Conservation (phyloP, 495 filamentous ascomycete species). For the Recurvomyces mirabilis region DNA sequence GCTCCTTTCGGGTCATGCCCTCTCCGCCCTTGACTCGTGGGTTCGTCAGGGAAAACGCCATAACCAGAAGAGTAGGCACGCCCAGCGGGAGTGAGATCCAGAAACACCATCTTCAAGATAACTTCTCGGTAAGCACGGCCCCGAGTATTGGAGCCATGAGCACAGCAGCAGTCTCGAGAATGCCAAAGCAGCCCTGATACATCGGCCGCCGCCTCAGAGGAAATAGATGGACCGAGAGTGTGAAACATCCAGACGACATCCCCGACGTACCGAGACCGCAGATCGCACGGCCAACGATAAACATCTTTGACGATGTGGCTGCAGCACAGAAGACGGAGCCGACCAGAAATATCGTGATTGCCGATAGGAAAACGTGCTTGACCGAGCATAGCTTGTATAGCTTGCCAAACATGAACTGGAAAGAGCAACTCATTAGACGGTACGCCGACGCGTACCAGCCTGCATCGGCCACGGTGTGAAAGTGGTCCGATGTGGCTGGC, state of each 20-base stretch:
- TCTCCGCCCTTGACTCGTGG: neutral
- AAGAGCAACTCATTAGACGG: conserved; percentile 12
- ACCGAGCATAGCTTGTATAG: conserved; percentile 18
- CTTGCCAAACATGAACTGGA: conserved; percentile 22
- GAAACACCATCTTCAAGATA: conserved; percentile 22
- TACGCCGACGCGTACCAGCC: conserved; percentile 16
- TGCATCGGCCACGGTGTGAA: conserved; percentile 15
- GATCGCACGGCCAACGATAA: conserved; percentile 16
- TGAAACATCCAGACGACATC: conserved; percentile 24
- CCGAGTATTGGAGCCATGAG: conserved; percentile 22
- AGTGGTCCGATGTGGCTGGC: conserved; percentile 17
- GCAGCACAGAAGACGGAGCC: conserved; percentile 11
- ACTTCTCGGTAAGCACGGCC: conserved; percentile 28
- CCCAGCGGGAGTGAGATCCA: conserved; percentile 17
- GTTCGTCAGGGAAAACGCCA: conserved; percentile 9
- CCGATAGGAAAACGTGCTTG: conserved; percentile 10
- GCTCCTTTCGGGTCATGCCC: conserved; percentile 10
- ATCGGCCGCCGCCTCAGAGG: conserved; percentile 12
- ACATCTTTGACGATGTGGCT: conserved; percentile 2
- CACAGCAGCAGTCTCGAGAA: conserved; percentile 6
- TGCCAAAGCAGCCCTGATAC: conserved; percentile 13
- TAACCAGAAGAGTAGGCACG: conserved; percentile 6
- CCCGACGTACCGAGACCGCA: conserved; percentile 19
- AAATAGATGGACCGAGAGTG: conserved; percentile 13
- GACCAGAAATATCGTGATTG: conserved; percentile 4